Evolutionary conservation across 169 alveolate genomes (phyloP).

Genomic region (Perkinsus chesapeaki): DNA sequence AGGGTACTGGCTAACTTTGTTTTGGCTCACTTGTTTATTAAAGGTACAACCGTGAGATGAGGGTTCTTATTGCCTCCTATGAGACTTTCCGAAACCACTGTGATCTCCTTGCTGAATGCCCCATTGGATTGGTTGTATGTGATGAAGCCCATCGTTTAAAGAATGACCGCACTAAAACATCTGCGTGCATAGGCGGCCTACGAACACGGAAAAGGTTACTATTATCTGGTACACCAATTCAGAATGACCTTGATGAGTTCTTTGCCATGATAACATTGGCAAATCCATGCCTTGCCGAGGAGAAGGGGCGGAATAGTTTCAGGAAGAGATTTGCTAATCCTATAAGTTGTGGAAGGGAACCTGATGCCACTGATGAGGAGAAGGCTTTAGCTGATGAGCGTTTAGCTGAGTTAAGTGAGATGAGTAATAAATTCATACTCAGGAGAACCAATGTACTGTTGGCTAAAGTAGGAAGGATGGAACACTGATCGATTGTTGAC

Average conservation of each 20-base stretch:
- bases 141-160: slow-evolving; percentile 94
- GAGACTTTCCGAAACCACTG: slow-evolving; percentile 81
- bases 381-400: slow-evolving; percentile 70
- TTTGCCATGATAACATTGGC: slow-evolving; percentile 72
- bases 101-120: slow-evolving; percentile 64
- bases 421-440: slow-evolving; percentile 74
- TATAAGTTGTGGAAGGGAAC: slow-evolving; percentile 71
- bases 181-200: slow-evolving; percentile 67
- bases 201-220: slow-evolving; percentile 78
- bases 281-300: slow-evolving; percentile 78
- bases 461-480: slow-evolving; percentile 35
- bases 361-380: slow-evolving; percentile 75
- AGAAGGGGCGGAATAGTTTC: slow-evolving; percentile 32
- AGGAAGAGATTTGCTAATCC: slow-evolving; percentile 49
- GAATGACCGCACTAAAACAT: slow-evolving; percentile 80
- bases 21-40: neutral
- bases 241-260: slow-evolving; percentile 77
- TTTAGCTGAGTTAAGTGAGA: slow-evolving; percentile 68
- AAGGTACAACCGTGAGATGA: slow-evolving; percentile 24
- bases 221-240: slow-evolving; percentile 80
- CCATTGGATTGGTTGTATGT: slow-evolving; percentile 85
- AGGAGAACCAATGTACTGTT: slow-evolving; percentile 74
- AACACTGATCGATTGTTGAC: neutral
- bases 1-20: slow-evolving; percentile 28
- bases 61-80: slow-evolving; percentile 76